Percentiles rank a stretch among this genome's conserved stretches.
phyloP scores from a whole-genome alignment of 306 rosid species.

The Quercus agrifolia region DNA sequence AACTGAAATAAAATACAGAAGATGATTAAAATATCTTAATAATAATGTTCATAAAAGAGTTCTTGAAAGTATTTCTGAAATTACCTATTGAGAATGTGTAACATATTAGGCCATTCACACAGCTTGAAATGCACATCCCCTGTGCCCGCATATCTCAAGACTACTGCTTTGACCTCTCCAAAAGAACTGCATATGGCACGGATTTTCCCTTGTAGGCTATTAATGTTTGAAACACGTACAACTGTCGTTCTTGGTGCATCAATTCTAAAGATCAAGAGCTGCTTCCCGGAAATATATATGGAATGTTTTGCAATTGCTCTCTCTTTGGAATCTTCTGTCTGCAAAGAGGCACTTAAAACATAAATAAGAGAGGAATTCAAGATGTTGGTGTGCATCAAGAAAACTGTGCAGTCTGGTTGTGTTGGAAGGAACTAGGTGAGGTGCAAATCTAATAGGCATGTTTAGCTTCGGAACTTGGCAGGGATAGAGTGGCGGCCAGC shows the following conservation, averaged over 20 bases:
- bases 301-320: constrained; percentile 21
- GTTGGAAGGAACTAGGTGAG: background rate
- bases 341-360: background rate
- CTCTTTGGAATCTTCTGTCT: constrained; percentile 32
- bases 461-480: no score
- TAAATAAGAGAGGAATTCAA: background rate
- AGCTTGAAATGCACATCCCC: constrained; percentile 22
- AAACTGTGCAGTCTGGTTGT: background rate
- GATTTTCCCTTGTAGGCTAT: background rate
- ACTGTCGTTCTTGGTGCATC: constrained; percentile 30
- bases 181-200: background rate
- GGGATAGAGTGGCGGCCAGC: no score
- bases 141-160: background rate
- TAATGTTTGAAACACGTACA: constrained; percentile 7
- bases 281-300: constrained; percentile 6
- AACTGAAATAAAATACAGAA: background rate
- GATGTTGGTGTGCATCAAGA: background rate
- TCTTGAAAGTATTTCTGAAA: background rate
- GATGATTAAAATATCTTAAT: background rate
- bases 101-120: constrained; percentile 29
- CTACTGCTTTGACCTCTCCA: background rate
- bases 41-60: background rate
- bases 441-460: no score
- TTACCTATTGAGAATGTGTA: constrained; percentile 22
- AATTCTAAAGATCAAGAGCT: constrained; percentile 18